These are phyloP conservation scores for Colletotrichum sp. DNA, from an alignment of 2,329 filamentous ascomycete species.

Conservation along the genomic window DNA sequence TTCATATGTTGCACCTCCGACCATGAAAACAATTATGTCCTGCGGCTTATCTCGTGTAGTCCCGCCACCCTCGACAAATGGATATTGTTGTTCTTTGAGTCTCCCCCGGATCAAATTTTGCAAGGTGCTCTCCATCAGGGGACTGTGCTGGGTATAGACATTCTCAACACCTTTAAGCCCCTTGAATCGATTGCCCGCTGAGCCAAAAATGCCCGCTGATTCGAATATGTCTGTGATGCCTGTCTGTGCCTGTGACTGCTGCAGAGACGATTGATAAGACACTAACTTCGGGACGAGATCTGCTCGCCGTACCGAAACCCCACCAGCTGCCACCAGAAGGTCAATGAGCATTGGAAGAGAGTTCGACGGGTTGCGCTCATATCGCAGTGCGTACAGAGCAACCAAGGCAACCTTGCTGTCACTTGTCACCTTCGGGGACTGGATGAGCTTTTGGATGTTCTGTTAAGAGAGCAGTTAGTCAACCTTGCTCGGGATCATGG, in stretches of 20 bases:
- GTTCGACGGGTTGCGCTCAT: constrained; percentile 85
- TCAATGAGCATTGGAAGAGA: constrained; percentile 86
- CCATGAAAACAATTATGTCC: constrained; percentile 93
- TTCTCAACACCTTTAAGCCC: constrained; percentile 98
- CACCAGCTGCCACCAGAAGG: constrained; percentile 82
- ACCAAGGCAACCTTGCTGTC: constrained; percentile 90
- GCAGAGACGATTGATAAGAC: constrained; percentile 84
- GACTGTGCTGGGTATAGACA: constrained; percentile 97
- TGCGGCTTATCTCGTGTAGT: constrained; percentile 94
- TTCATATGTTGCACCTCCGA: constrained; percentile 94
- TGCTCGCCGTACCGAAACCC: constrained; percentile 76
- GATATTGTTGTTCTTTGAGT: constrained; percentile 85
- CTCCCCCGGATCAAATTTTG: constrained; percentile 94
- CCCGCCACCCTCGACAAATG: constrained; percentile 88
- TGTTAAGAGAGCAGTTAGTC: constrained; percentile 34
- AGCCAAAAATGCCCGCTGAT: constrained; percentile 87
- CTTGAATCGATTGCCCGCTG: constrained; percentile 86
- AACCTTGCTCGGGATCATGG: not conserved
- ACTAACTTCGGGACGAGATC: constrained; percentile 84
- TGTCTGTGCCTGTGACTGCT: constrained; percentile 74
- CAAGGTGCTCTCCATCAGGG: constrained; percentile 82
- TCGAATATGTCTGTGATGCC: constrained; percentile 94
- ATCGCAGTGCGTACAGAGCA: constrained; percentile 92
- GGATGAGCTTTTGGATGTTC: constrained; percentile 86
- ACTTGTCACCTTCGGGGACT: constrained; percentile 75